A percentile compares a stretch with the other conserved stretches of the same genome.
Conservation (phyloP, 2,329 filamentous ascomycete species). For the Phaeosphaeria sp. region DNA sequence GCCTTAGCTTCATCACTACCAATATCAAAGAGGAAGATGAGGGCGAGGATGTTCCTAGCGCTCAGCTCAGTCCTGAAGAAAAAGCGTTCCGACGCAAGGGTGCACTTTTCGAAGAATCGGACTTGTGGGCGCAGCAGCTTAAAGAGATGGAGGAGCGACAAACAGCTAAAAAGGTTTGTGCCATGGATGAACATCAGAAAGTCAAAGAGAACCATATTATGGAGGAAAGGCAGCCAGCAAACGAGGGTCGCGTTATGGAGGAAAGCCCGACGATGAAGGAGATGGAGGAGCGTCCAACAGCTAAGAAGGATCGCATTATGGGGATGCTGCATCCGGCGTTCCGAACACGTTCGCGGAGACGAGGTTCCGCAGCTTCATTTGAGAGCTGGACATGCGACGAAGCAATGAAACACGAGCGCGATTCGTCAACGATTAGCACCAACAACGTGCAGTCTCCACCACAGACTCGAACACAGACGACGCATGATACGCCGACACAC, state of each 20-base stretch:
- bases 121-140: conserved; percentile 13
- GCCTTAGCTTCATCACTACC: not conserved
- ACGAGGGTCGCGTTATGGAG: too few relatives aligned
- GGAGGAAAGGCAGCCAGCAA: too few relatives aligned
- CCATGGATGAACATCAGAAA: too few relatives aligned
- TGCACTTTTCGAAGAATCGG: conserved; percentile 9
- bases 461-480: too few relatives aligned
- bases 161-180: not conserved
- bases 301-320: not conserved
- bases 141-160: conserved; percentile 12
- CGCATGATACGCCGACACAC: too few relatives aligned
- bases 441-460: not conserved
- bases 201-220: too few relatives aligned
- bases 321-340: not conserved
- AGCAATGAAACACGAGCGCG: not conserved
- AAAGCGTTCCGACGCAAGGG: conserved; percentile 3
- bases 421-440: not conserved
- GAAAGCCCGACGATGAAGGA: not conserved
- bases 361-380: not conserved
- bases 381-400: not conserved
- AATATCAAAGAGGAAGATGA: not conserved
- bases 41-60: not conserved
- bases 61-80: conserved; percentile 1
- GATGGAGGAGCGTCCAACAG: conserved; percentile 9
- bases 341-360: not conserved